Conservation (phyloP, 2,329 filamentous ascomycete species). For the Teratosphaeriaceae sp. region DNA sequence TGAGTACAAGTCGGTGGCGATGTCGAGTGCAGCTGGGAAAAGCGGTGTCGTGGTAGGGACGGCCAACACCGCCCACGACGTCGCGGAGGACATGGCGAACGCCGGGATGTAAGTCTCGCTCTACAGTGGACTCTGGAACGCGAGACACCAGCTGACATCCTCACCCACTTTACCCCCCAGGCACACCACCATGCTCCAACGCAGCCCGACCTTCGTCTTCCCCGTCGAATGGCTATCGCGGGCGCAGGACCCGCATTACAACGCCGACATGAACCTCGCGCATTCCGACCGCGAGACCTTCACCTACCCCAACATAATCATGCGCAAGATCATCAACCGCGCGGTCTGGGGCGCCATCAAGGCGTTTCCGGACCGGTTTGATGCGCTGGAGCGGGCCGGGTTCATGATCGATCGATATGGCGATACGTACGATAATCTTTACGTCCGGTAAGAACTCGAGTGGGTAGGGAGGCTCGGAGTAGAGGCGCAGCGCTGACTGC, state of each 20-base stretch:
- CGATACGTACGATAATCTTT: slow-evolving; percentile 34
- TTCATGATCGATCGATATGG: slow-evolving; percentile 36
- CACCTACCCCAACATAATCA: slow-evolving; percentile 25
- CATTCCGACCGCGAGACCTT: slow-evolving; percentile 18
- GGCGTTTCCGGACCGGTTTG: slow-evolving; percentile 32
- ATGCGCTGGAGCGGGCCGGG: slow-evolving; percentile 36
- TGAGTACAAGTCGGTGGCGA: slow-evolving; percentile 27
- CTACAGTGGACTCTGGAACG: too few relatives aligned
- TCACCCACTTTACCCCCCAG: too few relatives aligned
- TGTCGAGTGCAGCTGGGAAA: slow-evolving; percentile 36
- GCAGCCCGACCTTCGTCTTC: slow-evolving; percentile 36
- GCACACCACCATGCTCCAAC: slow-evolving; percentile 42
- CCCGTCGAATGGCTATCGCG: slow-evolving; percentile 24
- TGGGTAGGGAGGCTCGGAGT: too few relatives aligned
- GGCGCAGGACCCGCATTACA: slow-evolving; percentile 14
- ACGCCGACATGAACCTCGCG: slow-evolving; percentile 11
- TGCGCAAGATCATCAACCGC: slow-evolving; percentile 27
- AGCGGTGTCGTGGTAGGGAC: slow-evolving; percentile 41
- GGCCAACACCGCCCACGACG: slow-evolving; percentile 45
- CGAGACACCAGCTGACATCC: too few relatives aligned
- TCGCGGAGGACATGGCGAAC: slow-evolving; percentile 42
- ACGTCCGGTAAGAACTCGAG: too few relatives aligned
- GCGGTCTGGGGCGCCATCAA: slow-evolving; percentile 23
- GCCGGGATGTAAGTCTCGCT: too few relatives aligned
- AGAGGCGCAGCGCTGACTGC: too few relatives aligned